Conservation (phyloP, 805 yeast genomes). For the Suhomyces sp. region DNA sequence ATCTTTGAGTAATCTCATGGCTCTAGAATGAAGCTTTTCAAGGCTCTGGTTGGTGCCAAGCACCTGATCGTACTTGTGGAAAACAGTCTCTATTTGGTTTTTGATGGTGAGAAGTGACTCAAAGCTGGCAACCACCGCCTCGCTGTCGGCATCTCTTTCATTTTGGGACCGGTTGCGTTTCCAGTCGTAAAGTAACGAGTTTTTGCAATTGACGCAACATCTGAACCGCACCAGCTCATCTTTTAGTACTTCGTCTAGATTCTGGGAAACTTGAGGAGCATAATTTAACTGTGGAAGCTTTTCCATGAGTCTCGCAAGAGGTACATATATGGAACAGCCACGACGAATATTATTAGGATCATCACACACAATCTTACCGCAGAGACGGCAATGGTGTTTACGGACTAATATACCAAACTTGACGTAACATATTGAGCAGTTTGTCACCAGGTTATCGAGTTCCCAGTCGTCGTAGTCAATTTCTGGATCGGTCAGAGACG, state of each 20-base stretch:
- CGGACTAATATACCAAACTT: slow-evolving; percentile 57
- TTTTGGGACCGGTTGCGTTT: slow-evolving; percentile 16
- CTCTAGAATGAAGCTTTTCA: slow-evolving; percentile 19
- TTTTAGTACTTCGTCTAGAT: slow-evolving; percentile 14
- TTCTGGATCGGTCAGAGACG: background rate
- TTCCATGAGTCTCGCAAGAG: slow-evolving; percentile 41
- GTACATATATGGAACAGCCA: slow-evolving; percentile 71
- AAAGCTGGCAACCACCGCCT: slow-evolving; percentile 18
- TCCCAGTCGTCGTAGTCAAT: slow-evolving; percentile 54
- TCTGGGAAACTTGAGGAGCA: slow-evolving; percentile 19
- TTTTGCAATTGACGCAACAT: slow-evolving; percentile 69
- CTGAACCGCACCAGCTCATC: slow-evolving; percentile 39
- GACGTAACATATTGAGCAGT: slow-evolving; percentile 64
- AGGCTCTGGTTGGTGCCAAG: slow-evolving; percentile 11
- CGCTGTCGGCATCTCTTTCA: slow-evolving; percentile 2
- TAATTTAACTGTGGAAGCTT: slow-evolving; percentile 38
- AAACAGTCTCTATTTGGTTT: slow-evolving; percentile 17
- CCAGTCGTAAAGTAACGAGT: slow-evolving; percentile 54
- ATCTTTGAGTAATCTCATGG: slow-evolving; percentile 27
- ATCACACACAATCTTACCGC: slow-evolving; percentile 83
- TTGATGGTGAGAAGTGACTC: slow-evolving; percentile 20
- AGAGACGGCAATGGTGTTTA: slow-evolving; percentile 88
- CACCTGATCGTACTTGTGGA: slow-evolving; percentile 19
- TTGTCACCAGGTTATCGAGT: slow-evolving; percentile 32
- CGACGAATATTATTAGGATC: slow-evolving; percentile 42